These are phyloP conservation scores for Amanita brunnescens DNA, from an alignment of 768 basidiomycete genomes.

Conservation along the genomic window DNA sequence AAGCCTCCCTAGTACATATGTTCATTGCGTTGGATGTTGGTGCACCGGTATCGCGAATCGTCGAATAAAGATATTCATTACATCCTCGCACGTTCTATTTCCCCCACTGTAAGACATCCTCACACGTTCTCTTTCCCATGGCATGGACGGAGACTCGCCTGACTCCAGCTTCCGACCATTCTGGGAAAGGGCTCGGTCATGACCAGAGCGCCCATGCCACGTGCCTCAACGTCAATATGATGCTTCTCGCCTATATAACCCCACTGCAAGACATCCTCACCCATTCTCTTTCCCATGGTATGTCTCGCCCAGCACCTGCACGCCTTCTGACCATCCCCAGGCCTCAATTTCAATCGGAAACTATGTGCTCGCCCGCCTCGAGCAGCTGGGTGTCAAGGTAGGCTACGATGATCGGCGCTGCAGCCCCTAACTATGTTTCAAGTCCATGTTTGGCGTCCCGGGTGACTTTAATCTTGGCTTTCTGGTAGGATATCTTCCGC, in stretches of 20 bases:
- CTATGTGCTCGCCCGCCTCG: conserved; percentile 55
- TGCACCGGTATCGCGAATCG: too few relatives aligned
- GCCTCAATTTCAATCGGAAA: conserved; percentile 41
- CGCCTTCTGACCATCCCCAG: conserved; percentile 22
- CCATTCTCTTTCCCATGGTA: background rate
- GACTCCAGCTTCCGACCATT: conserved; percentile 12
- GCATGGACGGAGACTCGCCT: background rate
- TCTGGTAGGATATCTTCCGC: conserved; percentile 25
- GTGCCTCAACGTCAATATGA: too few relatives aligned
- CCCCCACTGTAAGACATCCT: too few relatives aligned
- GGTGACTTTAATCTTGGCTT: conserved; percentile 83
- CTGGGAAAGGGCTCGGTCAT: too few relatives aligned
- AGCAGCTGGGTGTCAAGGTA: conserved; percentile 58
- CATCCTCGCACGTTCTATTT: too few relatives aligned
- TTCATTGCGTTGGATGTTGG: too few relatives aligned
- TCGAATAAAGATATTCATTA: too few relatives aligned
- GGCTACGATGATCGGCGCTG: conserved; percentile 10
- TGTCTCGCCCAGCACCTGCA: background rate
- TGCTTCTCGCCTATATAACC: background rate
- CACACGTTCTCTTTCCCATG: too few relatives aligned
- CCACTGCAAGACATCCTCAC: background rate
- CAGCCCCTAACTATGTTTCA: conserved; percentile 17
- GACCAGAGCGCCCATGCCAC: too few relatives aligned
- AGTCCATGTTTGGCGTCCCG: conserved; percentile 75
- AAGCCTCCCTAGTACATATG: too few relatives aligned